phyloP scores from a whole-genome alignment of 495 filamentous ascomycete species.

The Astrothelium macrocarpum region DNA sequence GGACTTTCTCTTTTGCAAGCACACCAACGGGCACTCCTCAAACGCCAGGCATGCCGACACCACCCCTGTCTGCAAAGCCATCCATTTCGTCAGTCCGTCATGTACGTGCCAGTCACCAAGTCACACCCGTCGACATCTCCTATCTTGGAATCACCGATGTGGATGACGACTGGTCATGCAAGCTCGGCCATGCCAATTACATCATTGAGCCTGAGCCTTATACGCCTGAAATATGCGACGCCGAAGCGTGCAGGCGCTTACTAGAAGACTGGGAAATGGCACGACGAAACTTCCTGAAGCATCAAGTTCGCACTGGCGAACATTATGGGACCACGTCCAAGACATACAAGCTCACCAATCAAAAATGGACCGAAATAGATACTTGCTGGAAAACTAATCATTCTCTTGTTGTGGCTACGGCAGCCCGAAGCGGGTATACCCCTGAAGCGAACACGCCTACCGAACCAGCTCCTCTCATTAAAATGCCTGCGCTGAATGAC shows the following conservation, averaged over 20 bases:
- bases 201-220: slow-evolving; percentile 80
- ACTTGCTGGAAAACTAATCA: slow-evolving; percentile 57
- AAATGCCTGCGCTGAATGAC: slow-evolving; percentile 51
- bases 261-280: slow-evolving; percentile 73
- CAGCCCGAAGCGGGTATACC: slow-evolving; percentile 26
- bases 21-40: slow-evolving; percentile 37
- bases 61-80: slow-evolving; percentile 69
- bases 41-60: slow-evolving; percentile 50
- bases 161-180: slow-evolving; percentile 70
- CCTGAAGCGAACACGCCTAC: slow-evolving; percentile 13
- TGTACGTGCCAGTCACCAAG: slow-evolving; percentile 32
- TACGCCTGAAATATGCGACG: slow-evolving; percentile 47
- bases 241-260: slow-evolving; percentile 55
- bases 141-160: slow-evolving; percentile 53
- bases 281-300: slow-evolving; percentile 69
- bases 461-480: slow-evolving; percentile 43
- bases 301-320: slow-evolving; percentile 73
- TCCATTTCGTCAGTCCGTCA: slow-evolving; percentile 64
- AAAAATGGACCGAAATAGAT: slow-evolving; percentile 77
- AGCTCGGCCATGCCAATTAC: slow-evolving; percentile 86
- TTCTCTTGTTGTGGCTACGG: slow-evolving; percentile 46
- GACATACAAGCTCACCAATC: slow-evolving; percentile 68
- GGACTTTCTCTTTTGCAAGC: slow-evolving; percentile 30
- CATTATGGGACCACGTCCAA: slow-evolving; percentile 79
- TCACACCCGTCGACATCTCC: slow-evolving; percentile 49